These are phyloP conservation scores for Fusarium begoniae DNA, from an alignment of 2,329 filamentous ascomycete species.

Conservation along the genomic window DNA sequence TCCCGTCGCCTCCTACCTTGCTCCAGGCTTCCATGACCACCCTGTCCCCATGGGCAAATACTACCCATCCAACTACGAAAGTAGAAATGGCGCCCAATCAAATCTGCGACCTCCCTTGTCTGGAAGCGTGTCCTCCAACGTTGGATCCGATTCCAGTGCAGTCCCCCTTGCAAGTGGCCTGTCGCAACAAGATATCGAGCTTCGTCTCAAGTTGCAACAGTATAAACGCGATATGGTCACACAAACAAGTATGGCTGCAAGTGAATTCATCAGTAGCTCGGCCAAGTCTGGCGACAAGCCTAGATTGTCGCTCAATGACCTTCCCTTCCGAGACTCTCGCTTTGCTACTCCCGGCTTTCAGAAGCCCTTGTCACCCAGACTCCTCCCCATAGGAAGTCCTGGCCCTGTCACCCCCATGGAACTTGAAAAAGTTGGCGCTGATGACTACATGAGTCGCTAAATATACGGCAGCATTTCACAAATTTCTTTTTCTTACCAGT, in stretches of 20 bases:
- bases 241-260: constrained; percentile 63
- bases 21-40: constrained; percentile 58
- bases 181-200: constrained; percentile 51
- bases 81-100: constrained; percentile 43
- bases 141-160: constrained; percentile 50
- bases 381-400: constrained; percentile 65
- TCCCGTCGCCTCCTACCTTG: constrained; percentile 61
- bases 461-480: neutral
- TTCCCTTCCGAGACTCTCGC: constrained; percentile 51
- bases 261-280: constrained; percentile 50
- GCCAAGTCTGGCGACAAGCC: constrained; percentile 38
- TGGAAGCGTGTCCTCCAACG: constrained; percentile 43
- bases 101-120: constrained; percentile 38
- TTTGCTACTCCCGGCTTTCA: constrained; percentile 51
- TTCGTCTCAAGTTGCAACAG: constrained; percentile 62
- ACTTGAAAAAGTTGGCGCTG: constrained; percentile 53
- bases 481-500: neutral
- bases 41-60: constrained; percentile 68
- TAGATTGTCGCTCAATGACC: constrained; percentile 47
- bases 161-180: constrained; percentile 29
- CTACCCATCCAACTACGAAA: constrained; percentile 70
- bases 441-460: constrained; percentile 48
- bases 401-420: constrained; percentile 71
- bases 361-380: constrained; percentile 60
- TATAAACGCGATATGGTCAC: constrained; percentile 70